Evolutionary conservation across 768 basidiomycete genomes (phyloP).

Genomic region (Pulveroboletus sp.): DNA sequence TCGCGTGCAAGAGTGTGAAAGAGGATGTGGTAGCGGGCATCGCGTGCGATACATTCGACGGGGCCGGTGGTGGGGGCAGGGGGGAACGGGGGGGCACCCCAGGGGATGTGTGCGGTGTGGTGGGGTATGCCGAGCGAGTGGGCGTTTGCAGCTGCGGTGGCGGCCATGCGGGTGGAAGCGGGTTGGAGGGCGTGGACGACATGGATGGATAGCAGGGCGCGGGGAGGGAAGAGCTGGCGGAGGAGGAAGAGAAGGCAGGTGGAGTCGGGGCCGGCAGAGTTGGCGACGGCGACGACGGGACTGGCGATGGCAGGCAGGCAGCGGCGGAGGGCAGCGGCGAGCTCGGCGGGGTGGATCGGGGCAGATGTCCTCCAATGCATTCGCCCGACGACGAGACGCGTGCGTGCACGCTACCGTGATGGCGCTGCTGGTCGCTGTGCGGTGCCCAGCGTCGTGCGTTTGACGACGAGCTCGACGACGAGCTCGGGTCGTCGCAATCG

Average conservation of each 20-base stretch:
- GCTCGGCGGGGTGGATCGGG: constrained; percentile 47
- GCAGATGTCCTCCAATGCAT: not conserved
- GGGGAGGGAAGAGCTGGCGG: constrained; percentile 33
- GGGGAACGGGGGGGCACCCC: constrained; percentile 54
- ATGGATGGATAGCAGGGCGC: constrained; percentile 50
- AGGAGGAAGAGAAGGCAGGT: constrained; percentile 72
- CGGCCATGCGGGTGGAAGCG: constrained; percentile 52
- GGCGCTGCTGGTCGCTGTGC: too few relatives aligned
- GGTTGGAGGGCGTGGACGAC: constrained; percentile 69
- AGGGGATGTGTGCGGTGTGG: constrained; percentile 45
- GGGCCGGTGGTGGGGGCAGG: constrained; percentile 37
- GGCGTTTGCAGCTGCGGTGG: constrained; percentile 42
- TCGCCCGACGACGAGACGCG: too few relatives aligned
- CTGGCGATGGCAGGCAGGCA: constrained; percentile 3
- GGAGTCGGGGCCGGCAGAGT: constrained; percentile 82
- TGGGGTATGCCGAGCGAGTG: constrained; percentile 41
- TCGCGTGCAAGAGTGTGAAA: constrained; percentile 42
- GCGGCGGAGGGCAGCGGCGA: constrained; percentile 38
- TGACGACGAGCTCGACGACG: too few relatives aligned
- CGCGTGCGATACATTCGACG: constrained; percentile 55
- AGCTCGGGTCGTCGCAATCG: not conserved
- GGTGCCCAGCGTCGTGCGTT: too few relatives aligned
- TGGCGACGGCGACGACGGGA: constrained; percentile 49
- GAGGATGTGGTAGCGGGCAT: constrained; percentile 52
- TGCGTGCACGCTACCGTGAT: too few relatives aligned